Base-by-base conservation (phyloP, 257 asterid species). In the Anisodus acutangulus region DNA sequence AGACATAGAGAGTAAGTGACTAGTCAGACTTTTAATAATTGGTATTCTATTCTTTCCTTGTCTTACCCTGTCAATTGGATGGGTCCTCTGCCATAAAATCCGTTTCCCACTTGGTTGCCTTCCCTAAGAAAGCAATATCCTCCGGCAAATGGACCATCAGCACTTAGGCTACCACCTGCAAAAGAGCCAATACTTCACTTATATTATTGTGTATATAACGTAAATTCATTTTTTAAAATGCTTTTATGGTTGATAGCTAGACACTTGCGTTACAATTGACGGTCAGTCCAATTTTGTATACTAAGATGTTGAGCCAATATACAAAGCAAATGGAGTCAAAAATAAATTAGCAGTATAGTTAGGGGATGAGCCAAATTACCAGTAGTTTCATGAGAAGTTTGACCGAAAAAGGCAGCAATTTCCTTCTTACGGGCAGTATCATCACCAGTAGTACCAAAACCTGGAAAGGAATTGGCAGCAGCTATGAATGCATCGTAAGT, bases 371-470 rank as follows among this genome's bases (percentile, higher is more conserved):
- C 15, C 5, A 57, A 35, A 47, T 43, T 62, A 88, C 88, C 91
- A 16, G 83, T 86, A 22, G 88, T 86, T 41, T 88, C 91, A 0
- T 86, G 91, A 31, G 91, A 88, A 9, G 87, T 88, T 71, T 88
- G 89, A 39, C 86, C 89, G 10, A 88, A 71, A 63, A 88, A 88
- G 17, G 89, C 89, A 16, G 88, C 89, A 26, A 86, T 70, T 59
- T 88, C 88, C 39, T 86, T 82, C 78, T 83, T 88, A 13, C 86
- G 82, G 2, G 87, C 82, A 3, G 51, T 35, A 19, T 58, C 12
- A 63, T 86, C 85, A 10, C 91, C 91, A 6, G 88, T 82, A 13
- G 91, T 88, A 51, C 89, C 91, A 55, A 88, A 88, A 22, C 60
- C 88, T 47, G 51, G 58, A 62, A 86, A 88, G 5, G 89, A 88